Conservation (phyloP, 2,329 filamentous ascomycete species). For the Clarireedia sp. region DNA sequence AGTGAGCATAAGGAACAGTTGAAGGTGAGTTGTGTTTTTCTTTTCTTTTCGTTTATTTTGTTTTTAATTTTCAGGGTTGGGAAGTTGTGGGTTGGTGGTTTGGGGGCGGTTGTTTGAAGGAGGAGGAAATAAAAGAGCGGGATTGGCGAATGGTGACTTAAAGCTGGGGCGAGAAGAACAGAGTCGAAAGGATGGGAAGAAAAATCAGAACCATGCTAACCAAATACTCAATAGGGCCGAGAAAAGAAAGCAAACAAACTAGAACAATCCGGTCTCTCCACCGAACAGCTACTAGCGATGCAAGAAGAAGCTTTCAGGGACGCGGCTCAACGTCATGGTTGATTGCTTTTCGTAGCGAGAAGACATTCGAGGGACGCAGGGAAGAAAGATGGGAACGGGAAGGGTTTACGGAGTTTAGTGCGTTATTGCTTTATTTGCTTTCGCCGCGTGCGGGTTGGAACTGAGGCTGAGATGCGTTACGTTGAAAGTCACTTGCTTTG, state of each 20-base stretch:
- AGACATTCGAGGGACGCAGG: too few relatives aligned
- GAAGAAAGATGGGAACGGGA: too few relatives aligned
- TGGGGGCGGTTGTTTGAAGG: not conserved
- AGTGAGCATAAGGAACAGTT: constrained; percentile 87
- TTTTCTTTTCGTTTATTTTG: not conserved
- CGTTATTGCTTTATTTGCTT: not conserved
- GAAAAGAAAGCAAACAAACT: constrained; percentile 98
- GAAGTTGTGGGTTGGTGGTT: too few relatives aligned
- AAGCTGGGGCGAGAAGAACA: not conserved
- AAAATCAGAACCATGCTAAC: too few relatives aligned
- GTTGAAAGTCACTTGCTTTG: not conserved
- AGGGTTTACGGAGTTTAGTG: too few relatives aligned
- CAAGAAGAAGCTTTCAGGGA: constrained; percentile 88
- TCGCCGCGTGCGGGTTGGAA: not conserved
- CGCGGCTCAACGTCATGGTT: constrained; percentile 39
- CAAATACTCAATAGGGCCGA: constrained; percentile 52
- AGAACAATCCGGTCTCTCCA: constrained; percentile 83
- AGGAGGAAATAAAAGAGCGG: not conserved
- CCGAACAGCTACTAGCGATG: constrained; percentile 80
- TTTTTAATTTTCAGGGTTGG: too few relatives aligned
- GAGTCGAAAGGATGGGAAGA: constrained; percentile 10
- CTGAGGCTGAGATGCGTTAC: too few relatives aligned
- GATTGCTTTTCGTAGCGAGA: too few relatives aligned
- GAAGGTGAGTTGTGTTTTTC: constrained; percentile 52
- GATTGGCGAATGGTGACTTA: not conserved